A percentile compares a stretch with the other conserved stretches of the same genome.
Conservation (phyloP, 75 land plant species). For the Cunninghamia lanceolata region DNA sequence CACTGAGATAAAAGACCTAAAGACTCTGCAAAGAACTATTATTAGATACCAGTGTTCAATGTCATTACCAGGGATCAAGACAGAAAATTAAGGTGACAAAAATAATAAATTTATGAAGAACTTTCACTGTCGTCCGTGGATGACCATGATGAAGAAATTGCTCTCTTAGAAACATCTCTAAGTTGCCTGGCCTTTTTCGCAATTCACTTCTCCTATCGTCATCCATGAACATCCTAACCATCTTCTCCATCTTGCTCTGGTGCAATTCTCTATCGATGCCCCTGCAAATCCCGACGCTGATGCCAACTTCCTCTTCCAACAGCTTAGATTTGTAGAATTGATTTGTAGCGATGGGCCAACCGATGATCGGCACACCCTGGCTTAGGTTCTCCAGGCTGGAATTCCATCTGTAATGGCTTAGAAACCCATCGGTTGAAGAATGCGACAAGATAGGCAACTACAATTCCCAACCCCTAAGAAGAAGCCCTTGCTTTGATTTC, state of each 20-base stretch:
- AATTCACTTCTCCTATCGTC: not conserved
- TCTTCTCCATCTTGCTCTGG: not conserved
- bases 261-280: not conserved
- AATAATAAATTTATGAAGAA: not conserved
- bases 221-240: constrained; percentile 2
- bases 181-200: constrained; percentile 6
- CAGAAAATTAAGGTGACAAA: no score
- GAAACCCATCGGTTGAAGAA: constrained; percentile 14
- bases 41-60: no score
- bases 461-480: constrained; percentile 22
- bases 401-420: constrained; percentile 38
- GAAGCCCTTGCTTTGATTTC: constrained; percentile 12
- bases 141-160: not conserved
- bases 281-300: constrained; percentile 20
- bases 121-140: constrained; percentile 4
- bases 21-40: no score
- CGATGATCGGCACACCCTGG: constrained; percentile 26
- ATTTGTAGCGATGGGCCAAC: constrained; percentile 23
- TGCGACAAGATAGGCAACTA: constrained; percentile 23
- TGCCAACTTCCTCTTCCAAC: constrained; percentile 27
- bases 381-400: constrained; percentile 24
- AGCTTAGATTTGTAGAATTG: constrained; percentile 31
- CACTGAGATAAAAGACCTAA: no score
- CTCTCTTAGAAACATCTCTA: not conserved
- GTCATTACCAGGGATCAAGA: no score